Evolutionary conservation across 176 grass and related monocot genomes (phyloP).

Genomic region (Tuctoria greenei): DNA sequence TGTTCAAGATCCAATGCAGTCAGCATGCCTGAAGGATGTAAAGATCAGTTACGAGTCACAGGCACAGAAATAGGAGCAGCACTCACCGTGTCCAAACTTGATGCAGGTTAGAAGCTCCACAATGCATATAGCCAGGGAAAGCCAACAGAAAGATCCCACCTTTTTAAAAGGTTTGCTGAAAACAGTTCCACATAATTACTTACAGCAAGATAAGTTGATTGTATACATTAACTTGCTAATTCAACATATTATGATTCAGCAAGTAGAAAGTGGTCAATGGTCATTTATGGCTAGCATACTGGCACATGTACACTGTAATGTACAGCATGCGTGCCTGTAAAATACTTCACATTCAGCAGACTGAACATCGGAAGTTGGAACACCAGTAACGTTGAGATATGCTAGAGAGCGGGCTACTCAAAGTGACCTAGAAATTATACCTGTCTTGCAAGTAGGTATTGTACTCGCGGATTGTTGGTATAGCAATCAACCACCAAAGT

Average conservation of each 20-base stretch:
- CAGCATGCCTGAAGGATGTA: neutral
- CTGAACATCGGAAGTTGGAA: slow-evolving; percentile 21
- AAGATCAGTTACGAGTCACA: neutral
- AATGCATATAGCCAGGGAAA: slow-evolving; percentile 95
- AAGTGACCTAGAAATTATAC: slow-evolving; percentile 43
- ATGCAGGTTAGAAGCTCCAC: slow-evolving; percentile 94
- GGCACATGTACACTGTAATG: slow-evolving; percentile 22
- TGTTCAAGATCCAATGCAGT: slow-evolving; percentile 31
- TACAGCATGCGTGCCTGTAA: slow-evolving; percentile 26
- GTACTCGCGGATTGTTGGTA: slow-evolving; percentile 97
- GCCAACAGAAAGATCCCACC: slow-evolving; percentile 96
- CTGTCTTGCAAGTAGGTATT: slow-evolving; percentile 99
- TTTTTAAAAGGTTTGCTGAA: slow-evolving; percentile 93
- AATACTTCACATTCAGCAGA: slow-evolving; percentile 10
- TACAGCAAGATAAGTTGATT: neutral
- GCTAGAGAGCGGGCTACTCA: neutral
- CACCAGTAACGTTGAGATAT: slow-evolving; percentile 16
- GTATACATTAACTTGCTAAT: slow-evolving; percentile 2
- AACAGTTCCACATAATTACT: slow-evolving; percentile 28
- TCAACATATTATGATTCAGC: slow-evolving; percentile 26
- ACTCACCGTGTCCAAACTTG: slow-evolving; percentile 84
- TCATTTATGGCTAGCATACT: slow-evolving; percentile 20
- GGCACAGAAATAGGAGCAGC: neutral
- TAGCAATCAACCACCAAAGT: slow-evolving; percentile 98
- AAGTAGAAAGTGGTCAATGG: slow-evolving; percentile 13